Conservation (phyloP, 2,329 filamentous ascomycete species). For the Fusarium sacchari region DNA sequence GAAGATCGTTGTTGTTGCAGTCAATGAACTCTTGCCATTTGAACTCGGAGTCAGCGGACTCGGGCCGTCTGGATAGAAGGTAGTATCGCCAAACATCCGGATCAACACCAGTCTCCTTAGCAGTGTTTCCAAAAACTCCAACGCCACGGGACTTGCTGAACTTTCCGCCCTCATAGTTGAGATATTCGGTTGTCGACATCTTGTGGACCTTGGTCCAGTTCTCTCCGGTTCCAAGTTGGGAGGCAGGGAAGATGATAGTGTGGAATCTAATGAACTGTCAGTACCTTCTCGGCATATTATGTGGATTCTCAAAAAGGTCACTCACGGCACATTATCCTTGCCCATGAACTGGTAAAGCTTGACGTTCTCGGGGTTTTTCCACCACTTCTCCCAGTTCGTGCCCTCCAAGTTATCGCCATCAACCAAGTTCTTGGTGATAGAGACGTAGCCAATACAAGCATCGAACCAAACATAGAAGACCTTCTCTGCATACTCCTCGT, state of each 20-base stretch:
- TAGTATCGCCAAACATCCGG: slow-evolving; percentile 95
- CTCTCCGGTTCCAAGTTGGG: slow-evolving; percentile 83
- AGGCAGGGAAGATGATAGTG: slow-evolving; percentile 90
- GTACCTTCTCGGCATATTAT: neutral
- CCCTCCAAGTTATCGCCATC: slow-evolving; percentile 56
- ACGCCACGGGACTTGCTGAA: slow-evolving; percentile 92
- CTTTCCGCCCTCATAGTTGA: slow-evolving; percentile 90
- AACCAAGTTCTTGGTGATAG: slow-evolving; percentile 91
- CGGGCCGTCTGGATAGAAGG: slow-evolving; percentile 84
- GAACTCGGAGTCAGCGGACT: slow-evolving; percentile 88
- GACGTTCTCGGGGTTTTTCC: slow-evolving; percentile 89
- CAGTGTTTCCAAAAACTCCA: slow-evolving; percentile 91
- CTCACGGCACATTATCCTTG: slow-evolving; percentile 70
- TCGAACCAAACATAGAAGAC: slow-evolving; percentile 96
- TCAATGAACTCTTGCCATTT: slow-evolving; percentile 87
- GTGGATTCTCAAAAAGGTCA: slow-evolving; percentile 47
- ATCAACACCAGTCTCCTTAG: slow-evolving; percentile 84
- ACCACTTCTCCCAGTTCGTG: slow-evolving; percentile 91
- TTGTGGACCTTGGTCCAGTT: slow-evolving; percentile 92
- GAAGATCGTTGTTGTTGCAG: slow-evolving; percentile 88
- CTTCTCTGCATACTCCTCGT: slow-evolving; percentile 66
- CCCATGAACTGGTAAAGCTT: slow-evolving; percentile 95
- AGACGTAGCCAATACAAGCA: slow-evolving; percentile 93
- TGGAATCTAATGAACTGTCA: slow-evolving; percentile 58
- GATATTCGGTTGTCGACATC: slow-evolving; percentile 85